Percentiles rank a stretch among this genome's conserved stretches.
Evolutionary conservation across 495 filamentous ascomycete species (phyloP).

Genomic region (Annulohypoxylon bovei): DNA sequence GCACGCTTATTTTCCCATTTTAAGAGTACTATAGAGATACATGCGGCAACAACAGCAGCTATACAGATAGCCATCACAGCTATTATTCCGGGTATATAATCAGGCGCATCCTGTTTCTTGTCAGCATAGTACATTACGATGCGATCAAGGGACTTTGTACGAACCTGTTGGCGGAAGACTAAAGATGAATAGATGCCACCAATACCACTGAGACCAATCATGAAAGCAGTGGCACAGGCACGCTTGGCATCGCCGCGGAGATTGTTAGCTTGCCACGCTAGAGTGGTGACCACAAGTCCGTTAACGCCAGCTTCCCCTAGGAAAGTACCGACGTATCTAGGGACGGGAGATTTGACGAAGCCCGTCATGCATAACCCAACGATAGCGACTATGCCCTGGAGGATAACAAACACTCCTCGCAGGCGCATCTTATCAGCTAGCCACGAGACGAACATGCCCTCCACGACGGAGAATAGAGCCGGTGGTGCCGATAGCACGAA

Average conservation of each 20-base stretch:
- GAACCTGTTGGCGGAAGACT: constrained; percentile 62
- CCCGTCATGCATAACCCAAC: constrained; percentile 65
- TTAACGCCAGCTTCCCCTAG: constrained; percentile 64
- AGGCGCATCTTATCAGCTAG: constrained; percentile 64
- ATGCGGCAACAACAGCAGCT: constrained; percentile 34
- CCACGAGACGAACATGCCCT: constrained; percentile 56
- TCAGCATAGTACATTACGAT: constrained; percentile 3
- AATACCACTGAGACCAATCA: constrained; percentile 56
- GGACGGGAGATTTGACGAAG: constrained; percentile 57
- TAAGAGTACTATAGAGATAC: constrained; percentile 40
- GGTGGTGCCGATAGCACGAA: constrained; percentile 72
- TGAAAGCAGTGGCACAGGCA: constrained; percentile 42
- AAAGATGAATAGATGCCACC: constrained; percentile 67
- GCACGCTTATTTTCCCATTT: constrained; percentile 45
- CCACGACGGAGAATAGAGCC: constrained; percentile 73
- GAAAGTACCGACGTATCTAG: constrained; percentile 68
- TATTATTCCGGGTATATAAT: constrained; percentile 65
- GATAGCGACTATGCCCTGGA: constrained; percentile 60
- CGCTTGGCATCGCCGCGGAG: constrained; percentile 71
- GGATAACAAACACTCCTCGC: constrained; percentile 63
- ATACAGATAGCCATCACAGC: constrained; percentile 40
- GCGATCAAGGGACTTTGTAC: background rate
- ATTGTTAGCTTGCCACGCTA: constrained; percentile 73
- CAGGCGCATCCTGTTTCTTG: constrained; percentile 58
- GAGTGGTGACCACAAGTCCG: constrained; percentile 62